phyloP scores from a whole-genome alignment of 257 asterid species.

The Solanum tacnaense region DNA sequence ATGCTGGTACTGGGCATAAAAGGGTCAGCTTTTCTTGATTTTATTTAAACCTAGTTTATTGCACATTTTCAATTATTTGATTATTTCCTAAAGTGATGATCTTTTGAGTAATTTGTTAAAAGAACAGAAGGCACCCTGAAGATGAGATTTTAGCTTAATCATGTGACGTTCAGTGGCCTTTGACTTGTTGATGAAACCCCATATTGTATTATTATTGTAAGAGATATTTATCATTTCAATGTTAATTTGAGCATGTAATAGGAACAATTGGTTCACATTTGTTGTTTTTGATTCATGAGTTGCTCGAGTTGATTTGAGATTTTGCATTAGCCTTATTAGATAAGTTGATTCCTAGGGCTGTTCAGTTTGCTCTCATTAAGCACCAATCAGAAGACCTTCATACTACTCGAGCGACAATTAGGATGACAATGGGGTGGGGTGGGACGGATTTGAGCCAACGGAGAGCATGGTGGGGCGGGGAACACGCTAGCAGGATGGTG shows the following conservation, averaged over 20 bases:
- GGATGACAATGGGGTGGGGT: background rate
- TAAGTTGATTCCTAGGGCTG: background rate
- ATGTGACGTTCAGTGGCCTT: background rate
- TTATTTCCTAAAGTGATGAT: background rate
- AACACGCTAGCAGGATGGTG: background rate
- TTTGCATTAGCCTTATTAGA: background rate
- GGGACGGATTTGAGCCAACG: background rate
- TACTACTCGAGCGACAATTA: background rate
- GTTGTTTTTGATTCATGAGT: background rate
- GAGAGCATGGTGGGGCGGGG: background rate
- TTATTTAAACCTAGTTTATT: background rate
- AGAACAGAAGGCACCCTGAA: background rate
- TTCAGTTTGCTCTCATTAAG: background rate
- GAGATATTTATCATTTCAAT: background rate
- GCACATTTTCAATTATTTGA: background rate
- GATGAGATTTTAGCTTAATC: background rate
- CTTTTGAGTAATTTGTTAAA: background rate
- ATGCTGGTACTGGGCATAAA: constrained; percentile 66
- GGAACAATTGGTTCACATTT: background rate
- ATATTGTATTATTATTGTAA: background rate
- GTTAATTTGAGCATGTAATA: background rate
- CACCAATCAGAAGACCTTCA: background rate
- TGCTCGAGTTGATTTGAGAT: background rate
- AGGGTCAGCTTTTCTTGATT: constrained; percentile 41
- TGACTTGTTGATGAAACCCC: background rate